Evolutionary conservation across 176 grass and related monocot genomes (phyloP).

Genomic region (Leersia perrieri): DNA sequence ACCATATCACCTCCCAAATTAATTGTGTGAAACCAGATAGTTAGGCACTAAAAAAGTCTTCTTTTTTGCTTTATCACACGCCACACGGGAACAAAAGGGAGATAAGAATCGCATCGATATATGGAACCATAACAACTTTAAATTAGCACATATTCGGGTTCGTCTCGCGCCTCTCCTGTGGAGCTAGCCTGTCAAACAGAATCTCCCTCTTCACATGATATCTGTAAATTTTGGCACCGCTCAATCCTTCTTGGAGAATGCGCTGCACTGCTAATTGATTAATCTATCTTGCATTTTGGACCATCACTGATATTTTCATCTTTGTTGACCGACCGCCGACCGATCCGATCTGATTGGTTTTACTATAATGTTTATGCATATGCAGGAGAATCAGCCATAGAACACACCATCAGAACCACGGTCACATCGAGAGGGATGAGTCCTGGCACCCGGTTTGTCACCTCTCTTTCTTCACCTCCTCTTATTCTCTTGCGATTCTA

Average conservation of each 20-base stretch:
- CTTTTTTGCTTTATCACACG: too few relatives aligned
- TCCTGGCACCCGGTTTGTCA: conserved; percentile 86
- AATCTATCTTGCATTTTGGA: too few relatives aligned
- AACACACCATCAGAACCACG: conserved; percentile 90
- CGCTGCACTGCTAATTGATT: too few relatives aligned
- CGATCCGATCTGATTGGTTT: background rate
- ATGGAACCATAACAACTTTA: background rate
- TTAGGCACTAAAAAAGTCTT: background rate
- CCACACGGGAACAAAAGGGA: background rate
- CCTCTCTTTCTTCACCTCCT: background rate
- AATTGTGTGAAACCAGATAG: background rate
- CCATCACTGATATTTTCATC: background rate
- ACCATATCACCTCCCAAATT: too few relatives aligned
- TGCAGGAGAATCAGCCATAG: conserved; percentile 97
- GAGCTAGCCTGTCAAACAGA: too few relatives aligned
- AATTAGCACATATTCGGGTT: too few relatives aligned
- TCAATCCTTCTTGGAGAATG: background rate
- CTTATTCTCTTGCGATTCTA: background rate
- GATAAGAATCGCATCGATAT: too few relatives aligned
- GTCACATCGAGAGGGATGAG: conserved; percentile 80
- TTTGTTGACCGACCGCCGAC: too few relatives aligned
- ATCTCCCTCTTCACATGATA: background rate
- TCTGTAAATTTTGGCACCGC: background rate
- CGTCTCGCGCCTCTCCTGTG: too few relatives aligned
- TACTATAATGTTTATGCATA: background rate